These are phyloP conservation scores for Solanum infundibuliforme DNA, from an alignment of 257 asterid genomes.

Conservation along the genomic window DNA sequence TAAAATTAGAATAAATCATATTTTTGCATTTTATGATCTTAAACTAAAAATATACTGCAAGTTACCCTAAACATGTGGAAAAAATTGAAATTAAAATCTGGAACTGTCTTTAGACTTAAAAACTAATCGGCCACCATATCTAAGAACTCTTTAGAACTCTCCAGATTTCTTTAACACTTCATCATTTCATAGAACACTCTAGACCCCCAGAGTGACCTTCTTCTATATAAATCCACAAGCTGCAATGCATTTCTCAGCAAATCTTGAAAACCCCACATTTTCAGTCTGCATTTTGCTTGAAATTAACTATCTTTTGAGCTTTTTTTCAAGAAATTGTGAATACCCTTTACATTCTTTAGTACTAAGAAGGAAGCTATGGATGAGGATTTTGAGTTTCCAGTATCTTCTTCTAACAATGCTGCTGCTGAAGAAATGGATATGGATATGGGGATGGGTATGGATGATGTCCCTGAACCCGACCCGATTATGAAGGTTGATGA, in stretches of 20 bases:
- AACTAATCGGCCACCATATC: background rate
- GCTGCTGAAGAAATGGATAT: background rate
- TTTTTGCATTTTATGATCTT: accelerated
- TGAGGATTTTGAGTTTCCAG: constrained; percentile 27
- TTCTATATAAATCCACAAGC: background rate
- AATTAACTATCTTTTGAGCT: background rate
- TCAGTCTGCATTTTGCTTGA: background rate
- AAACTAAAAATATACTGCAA: accelerated
- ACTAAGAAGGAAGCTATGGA: constrained; percentile 12
- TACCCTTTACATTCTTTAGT: background rate
- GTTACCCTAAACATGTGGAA: background rate
- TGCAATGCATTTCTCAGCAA: background rate
- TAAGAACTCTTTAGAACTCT: background rate
- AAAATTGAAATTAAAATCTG: background rate
- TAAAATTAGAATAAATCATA: background rate
- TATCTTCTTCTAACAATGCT: constrained; percentile 2
- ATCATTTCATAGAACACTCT: background rate
- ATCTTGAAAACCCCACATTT: background rate
- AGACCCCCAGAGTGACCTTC: background rate
- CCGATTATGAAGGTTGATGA: constrained; percentile 26
- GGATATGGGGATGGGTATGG: background rate
- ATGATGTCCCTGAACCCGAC: background rate
- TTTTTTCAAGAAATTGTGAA: background rate
- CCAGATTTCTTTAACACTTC: background rate
- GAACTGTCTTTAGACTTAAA: background rate